A percentile compares a stretch with the other conserved stretches of the same genome.
Conservation (phyloP, 352 stramenopile species). For the Globisporangium splendens region DNA sequence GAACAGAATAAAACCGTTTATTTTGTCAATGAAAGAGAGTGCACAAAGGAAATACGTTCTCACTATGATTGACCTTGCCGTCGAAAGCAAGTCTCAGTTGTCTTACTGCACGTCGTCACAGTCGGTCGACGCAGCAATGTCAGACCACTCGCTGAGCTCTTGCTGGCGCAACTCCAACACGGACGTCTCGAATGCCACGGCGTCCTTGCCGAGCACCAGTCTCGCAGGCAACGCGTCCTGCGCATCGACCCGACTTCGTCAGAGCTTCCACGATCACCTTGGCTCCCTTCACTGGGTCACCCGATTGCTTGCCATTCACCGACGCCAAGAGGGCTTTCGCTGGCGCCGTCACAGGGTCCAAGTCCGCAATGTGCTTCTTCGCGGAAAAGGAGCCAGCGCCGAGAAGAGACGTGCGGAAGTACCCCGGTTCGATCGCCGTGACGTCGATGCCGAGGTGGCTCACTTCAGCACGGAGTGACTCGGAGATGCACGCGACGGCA, state of each 20-base stretch:
- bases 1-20: no score
- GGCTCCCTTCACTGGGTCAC: constrained; percentile 4
- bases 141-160: background rate
- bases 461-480: constrained; percentile 29
- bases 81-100: no score
- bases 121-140: no score
- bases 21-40: background rate
- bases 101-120: no score
- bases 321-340: no score
- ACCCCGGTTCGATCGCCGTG: constrained; percentile 30
- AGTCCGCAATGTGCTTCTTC: constrained; percentile 24
- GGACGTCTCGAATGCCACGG: background rate
- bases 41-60: no score
- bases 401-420: constrained; percentile 30
- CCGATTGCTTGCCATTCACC: no score
- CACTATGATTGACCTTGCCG: no score
- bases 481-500: constrained; percentile 25
- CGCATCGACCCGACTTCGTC: constrained; percentile 10
- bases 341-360: constrained; percentile 21
- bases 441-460: constrained; percentile 33
- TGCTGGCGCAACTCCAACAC: background rate
- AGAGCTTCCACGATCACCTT: constrained; percentile 11
- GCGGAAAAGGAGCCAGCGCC: constrained; percentile 21
- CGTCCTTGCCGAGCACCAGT: constrained; percentile 1
- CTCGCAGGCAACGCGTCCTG: constrained; percentile 4